Evolutionary conservation across 805 yeast species (phyloP).

Genomic region (Candida insectalens): DNA sequence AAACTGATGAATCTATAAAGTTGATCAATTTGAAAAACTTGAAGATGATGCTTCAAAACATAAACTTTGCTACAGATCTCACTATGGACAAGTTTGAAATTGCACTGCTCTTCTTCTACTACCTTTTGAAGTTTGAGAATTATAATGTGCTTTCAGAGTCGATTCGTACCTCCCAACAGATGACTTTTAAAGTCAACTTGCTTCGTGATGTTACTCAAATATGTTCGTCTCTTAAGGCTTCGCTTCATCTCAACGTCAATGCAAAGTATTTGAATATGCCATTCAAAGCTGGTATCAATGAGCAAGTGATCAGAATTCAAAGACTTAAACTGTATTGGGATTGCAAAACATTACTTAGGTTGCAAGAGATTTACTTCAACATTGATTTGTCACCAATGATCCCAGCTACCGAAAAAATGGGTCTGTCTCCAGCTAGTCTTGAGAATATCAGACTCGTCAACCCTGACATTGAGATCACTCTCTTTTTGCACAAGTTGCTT

Average conservation of each 20-base stretch:
- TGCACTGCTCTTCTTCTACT: slow-evolving; percentile 37
- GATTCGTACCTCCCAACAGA: slow-evolving; percentile 25
- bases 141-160: slow-evolving; percentile 11
- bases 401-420: slow-evolving; percentile 10
- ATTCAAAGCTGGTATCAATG: slow-evolving; percentile 3
- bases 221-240: slow-evolving; percentile 27
- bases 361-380: slow-evolving; percentile 21
- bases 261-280: slow-evolving; percentile 5
- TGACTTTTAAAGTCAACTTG: slow-evolving; percentile 14
- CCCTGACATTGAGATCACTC: slow-evolving; percentile 24
- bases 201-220: slow-evolving; percentile 39
- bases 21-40: slow-evolving; percentile 27
- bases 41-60: slow-evolving; percentile 35
- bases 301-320: slow-evolving; percentile 17
- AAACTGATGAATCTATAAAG: slow-evolving; percentile 23
- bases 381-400: slow-evolving; percentile 8
- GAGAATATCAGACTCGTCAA: slow-evolving; percentile 25
- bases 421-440: slow-evolving; percentile 23
- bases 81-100: slow-evolving; percentile 41
- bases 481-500: slow-evolving; percentile 24
- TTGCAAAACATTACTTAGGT: slow-evolving; percentile 24
- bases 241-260: slow-evolving; percentile 32
- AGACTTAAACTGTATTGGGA: slow-evolving; percentile 37
- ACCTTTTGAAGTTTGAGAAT: slow-evolving; percentile 30
- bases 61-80: slow-evolving; percentile 35